A percentile compares a stretch with the other conserved stretches of the same genome.
These are phyloP conservation scores for Paraphoma sp. DNA, from an alignment of 2,329 filamentous ascomycete genomes.

Conservation along the genomic window DNA sequence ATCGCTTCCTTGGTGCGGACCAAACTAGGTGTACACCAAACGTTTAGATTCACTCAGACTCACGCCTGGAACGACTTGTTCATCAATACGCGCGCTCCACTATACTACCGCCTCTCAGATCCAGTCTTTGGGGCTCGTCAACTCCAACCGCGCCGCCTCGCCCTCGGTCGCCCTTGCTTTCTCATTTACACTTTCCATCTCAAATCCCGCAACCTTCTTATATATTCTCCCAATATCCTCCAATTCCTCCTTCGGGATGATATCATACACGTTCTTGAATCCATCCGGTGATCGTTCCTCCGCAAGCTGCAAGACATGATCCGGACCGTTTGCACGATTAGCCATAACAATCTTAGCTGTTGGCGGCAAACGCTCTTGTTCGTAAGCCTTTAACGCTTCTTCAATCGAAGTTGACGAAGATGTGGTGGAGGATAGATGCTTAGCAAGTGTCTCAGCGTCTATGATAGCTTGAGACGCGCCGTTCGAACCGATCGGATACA, in stretches of 20 bases:
- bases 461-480: conserved; percentile 55
- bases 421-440: conserved; percentile 36
- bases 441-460: conserved; percentile 50
- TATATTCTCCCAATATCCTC: conserved; percentile 46
- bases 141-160: conserved; percentile 12
- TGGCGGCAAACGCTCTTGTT: conserved; percentile 49
- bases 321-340: conserved; percentile 55
- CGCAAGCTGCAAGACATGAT: conserved; percentile 55
- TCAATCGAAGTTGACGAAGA: conserved; percentile 28
- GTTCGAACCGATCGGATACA: conserved; percentile 55
- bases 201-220: conserved; percentile 55
- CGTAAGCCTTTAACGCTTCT: conserved; percentile 48
- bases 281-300: conserved; percentile 53
- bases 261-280: conserved; percentile 49
- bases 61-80: not conserved
- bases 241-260: conserved; percentile 50
- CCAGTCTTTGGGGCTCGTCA: conserved; percentile 30
- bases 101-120: conserved; percentile 7
- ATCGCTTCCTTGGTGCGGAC: no score
- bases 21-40: no score
- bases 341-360: conserved; percentile 56
- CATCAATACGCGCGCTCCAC: not conserved
- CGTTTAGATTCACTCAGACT: no score
- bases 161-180: conserved; percentile 48
- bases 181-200: conserved; percentile 53